A percentile compares a stretch with the other conserved stretches of the same genome.
Evolutionary conservation across 805 yeast species (phyloP).

Genomic region (Hanseniaspora vineae): DNA sequence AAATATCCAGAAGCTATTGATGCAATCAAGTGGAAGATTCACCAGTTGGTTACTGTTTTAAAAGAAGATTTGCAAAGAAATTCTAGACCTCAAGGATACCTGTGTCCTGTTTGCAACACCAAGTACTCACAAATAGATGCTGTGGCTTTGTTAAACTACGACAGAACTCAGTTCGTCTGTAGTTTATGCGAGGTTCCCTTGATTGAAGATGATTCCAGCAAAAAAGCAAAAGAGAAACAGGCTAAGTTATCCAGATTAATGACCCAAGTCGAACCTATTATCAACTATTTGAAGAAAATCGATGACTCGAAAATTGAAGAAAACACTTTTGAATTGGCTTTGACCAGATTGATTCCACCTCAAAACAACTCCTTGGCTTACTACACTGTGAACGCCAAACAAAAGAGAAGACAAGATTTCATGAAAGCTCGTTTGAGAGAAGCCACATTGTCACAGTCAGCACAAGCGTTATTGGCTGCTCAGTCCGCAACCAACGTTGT

Average conservation of each 20-base stretch:
- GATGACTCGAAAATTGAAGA: constrained; percentile 74
- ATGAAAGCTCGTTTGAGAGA: constrained; percentile 7
- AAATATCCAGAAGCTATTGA: constrained; percentile 91
- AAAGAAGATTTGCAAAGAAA: constrained; percentile 76
- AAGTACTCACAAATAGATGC: constrained; percentile 83
- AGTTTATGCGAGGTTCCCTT: constrained; percentile 68
- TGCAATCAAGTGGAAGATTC: constrained; percentile 92
- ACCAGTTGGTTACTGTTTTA: constrained; percentile 62
- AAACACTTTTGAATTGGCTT: constrained; percentile 76
- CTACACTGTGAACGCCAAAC: constrained; percentile 46
- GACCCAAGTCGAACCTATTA: constrained; percentile 82
- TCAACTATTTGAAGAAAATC: constrained; percentile 67
- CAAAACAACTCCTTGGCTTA: constrained; percentile 55
- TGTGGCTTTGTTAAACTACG: constrained; percentile 66
- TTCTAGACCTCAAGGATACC: constrained; percentile 86
- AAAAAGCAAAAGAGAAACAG: constrained; percentile 70
- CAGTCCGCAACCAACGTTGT: constrained; percentile 13
- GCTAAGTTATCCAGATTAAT: constrained; percentile 70
- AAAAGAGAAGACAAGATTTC: constrained; percentile 22
- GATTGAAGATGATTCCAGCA: constrained; percentile 79
- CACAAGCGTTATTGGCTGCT: constrained; percentile 13
- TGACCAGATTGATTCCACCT: constrained; percentile 76
- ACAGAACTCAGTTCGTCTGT: constrained; percentile 69
- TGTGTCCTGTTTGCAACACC: constrained; percentile 75
- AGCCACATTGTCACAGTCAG: constrained; percentile 8